A percentile compares a stretch with the other conserved stretches of the same genome.
These are phyloP conservation scores for Solanum paucissectum DNA, from an alignment of 257 asterid genomes.

Conservation along the genomic window DNA sequence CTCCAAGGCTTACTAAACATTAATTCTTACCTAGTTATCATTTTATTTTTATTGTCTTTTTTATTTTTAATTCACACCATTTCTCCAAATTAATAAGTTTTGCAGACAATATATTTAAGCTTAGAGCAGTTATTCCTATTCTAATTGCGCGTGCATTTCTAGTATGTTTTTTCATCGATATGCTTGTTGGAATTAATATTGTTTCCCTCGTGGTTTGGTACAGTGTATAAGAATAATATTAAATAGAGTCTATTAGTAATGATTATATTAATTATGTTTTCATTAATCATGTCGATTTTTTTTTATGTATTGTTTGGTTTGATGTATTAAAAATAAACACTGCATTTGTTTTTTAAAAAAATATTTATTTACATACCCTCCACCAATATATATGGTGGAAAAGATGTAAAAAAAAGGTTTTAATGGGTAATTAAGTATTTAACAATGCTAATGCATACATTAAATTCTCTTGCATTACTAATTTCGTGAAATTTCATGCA, in stretches of 20 bases:
- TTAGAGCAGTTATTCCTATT: neutral
- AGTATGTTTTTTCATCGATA: neutral
- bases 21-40: neutral
- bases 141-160: neutral
- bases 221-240: too few relatives aligned
- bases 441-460: neutral
- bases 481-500: neutral
- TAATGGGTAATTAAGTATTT: neutral
- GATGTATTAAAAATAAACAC: neutral
- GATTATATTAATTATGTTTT: neutral
- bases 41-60: neutral
- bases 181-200: neutral
- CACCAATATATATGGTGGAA: neutral
- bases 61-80: neutral
- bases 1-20: conserved; percentile 3
- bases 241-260: neutral
- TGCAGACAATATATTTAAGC: neutral
- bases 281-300: neutral
- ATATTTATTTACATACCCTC: neutral
- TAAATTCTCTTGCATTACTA: neutral
- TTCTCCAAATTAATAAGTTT: neutral
- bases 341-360: neutral
- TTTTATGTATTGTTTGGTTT: neutral
- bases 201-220: neutral
- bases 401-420: too few relatives aligned